Conservation (phyloP, 2,329 filamentous ascomycete species). For the Colletotrichum paranaense region DNA sequence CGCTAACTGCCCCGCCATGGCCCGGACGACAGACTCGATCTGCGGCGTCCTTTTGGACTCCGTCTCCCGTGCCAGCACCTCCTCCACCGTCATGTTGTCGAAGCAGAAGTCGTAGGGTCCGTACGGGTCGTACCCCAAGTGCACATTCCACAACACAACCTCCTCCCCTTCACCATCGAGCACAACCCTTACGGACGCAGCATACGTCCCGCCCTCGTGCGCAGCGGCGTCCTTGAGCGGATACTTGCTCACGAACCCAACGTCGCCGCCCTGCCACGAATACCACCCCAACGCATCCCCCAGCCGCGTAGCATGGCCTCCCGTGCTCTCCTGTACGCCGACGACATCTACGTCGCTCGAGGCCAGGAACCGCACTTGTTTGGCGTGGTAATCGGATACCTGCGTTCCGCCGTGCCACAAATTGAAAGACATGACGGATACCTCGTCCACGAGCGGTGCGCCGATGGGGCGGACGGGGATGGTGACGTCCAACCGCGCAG, state of each 20-base stretch:
- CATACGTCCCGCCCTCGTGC: slow-evolving; percentile 38
- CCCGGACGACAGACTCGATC: slow-evolving; percentile 47
- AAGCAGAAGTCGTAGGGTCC: slow-evolving; percentile 58
- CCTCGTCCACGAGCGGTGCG: slow-evolving; percentile 44
- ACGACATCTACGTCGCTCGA: slow-evolving; percentile 48
- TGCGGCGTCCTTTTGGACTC: slow-evolving; percentile 50
- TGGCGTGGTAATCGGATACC: slow-evolving; percentile 50
- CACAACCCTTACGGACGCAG: slow-evolving; percentile 47
- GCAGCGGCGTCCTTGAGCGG: slow-evolving; percentile 47
- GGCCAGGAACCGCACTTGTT: slow-evolving; percentile 50
- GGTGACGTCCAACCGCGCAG: slow-evolving; percentile 41
- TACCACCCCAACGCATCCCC: slow-evolving; percentile 53
- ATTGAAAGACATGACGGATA: slow-evolving; percentile 52
- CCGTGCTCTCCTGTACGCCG: slow-evolving; percentile 50
- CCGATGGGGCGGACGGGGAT: slow-evolving; percentile 46
- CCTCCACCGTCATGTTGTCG: slow-evolving; percentile 44
- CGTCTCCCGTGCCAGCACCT: slow-evolving; percentile 48
- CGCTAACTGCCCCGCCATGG: slow-evolving; percentile 46
- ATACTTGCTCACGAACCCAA: slow-evolving; percentile 51
- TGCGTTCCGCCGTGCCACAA: slow-evolving; percentile 52
- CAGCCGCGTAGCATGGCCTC: slow-evolving; percentile 45
- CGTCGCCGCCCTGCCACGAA: slow-evolving; percentile 44
- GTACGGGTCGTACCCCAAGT: slow-evolving; percentile 52
- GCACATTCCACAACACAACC: slow-evolving; percentile 50
- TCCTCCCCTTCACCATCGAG: slow-evolving; percentile 46